These are phyloP conservation scores for Aspergillus sp. DNA, from an alignment of 2,329 filamentous ascomycete species.

Conservation along the genomic window DNA sequence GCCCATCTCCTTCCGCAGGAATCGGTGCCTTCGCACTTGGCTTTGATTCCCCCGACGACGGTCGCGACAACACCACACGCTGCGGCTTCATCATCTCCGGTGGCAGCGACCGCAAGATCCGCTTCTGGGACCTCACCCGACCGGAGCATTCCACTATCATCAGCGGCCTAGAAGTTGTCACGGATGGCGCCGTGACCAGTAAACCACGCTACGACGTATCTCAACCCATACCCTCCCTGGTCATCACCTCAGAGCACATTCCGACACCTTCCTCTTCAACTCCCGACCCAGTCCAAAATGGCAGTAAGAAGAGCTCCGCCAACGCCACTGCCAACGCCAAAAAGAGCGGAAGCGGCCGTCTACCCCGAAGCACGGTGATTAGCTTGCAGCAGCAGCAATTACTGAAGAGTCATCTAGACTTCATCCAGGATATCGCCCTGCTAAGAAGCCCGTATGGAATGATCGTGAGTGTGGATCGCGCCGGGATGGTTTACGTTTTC, in stretches of 20 bases:
- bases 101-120: constrained; percentile 84
- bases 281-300: too few relatives aligned
- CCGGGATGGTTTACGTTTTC: constrained; percentile 85
- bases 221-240: constrained; percentile 64
- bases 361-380: constrained; percentile 78
- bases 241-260: constrained; percentile 66
- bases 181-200: constrained; percentile 47
- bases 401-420: constrained; percentile 82
- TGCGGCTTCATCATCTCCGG: constrained; percentile 84
- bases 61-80: constrained; percentile 56
- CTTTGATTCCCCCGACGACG: constrained; percentile 68
- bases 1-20: constrained; percentile 36
- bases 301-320: too few relatives aligned
- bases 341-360: constrained; percentile 38
- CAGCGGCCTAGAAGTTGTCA: constrained; percentile 72
- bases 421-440: constrained; percentile 83
- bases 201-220: constrained; percentile 71
- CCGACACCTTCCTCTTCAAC: constrained; percentile 35
- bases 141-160: constrained; percentile 78
- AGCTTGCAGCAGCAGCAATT: constrained; percentile 84
- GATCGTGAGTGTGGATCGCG: constrained; percentile 86
- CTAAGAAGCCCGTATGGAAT: constrained; percentile 89
- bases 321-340: background rate
- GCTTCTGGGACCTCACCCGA: constrained; percentile 87
- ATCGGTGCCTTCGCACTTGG: constrained; percentile 75